These are phyloP conservation scores for Apophysomyces variabilis DNA, from an alignment of 371 early-diverging fungal species.

Conservation along the genomic window DNA sequence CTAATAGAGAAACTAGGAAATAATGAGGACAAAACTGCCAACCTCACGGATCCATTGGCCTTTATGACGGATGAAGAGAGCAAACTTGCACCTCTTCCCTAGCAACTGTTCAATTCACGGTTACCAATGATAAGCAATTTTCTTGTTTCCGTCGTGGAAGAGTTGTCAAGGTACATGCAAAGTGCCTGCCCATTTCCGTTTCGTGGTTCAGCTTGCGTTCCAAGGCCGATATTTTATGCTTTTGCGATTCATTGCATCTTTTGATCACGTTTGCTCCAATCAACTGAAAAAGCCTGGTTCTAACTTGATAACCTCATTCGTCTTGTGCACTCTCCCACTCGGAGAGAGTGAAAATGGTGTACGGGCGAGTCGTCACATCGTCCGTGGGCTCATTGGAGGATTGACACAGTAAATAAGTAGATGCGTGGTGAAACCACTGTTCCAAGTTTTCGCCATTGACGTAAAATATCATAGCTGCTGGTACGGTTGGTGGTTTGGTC, in stretches of 20 bases:
- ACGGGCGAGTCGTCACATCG: constrained; percentile 19
- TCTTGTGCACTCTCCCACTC: constrained; percentile 20
- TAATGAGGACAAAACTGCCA: no score
- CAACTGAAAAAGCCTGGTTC: not conserved
- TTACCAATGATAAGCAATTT: not conserved
- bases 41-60: no score
- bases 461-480: no score
- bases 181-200: not conserved
- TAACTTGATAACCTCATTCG: not conserved
- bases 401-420: constrained; percentile 14
- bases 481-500: no score
- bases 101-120: no score
- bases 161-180: not conserved
- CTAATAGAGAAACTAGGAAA: no score
- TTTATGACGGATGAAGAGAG: constrained; percentile 1
- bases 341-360: constrained; percentile 25
- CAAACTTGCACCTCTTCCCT: not conserved
- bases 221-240: not conserved
- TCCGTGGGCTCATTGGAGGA: constrained; percentile 16
- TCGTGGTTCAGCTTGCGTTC: constrained; percentile 4
- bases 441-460: not conserved
- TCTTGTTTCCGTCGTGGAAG: not conserved
- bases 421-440: not conserved
- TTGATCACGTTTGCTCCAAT: not conserved
- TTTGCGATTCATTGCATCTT: not conserved